phyloP scores from a whole-genome alignment of 331 rosid genomes.

The Acacia pycnantha region DNA sequence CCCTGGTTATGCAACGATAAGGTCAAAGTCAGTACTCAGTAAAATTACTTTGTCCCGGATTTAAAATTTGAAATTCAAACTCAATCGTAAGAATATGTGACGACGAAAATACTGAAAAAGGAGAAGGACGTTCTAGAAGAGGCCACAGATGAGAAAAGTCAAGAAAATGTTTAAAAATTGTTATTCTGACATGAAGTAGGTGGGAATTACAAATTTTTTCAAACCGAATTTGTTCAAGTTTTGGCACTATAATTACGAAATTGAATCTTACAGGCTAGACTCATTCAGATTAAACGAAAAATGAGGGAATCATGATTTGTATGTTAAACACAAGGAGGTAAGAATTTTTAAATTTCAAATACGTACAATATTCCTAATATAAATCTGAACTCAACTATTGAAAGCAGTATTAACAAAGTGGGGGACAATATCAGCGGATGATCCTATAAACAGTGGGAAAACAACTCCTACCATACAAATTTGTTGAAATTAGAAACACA shows the following conservation, averaged over 20 bases:
- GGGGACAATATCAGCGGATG: background rate
- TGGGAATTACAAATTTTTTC: background rate
- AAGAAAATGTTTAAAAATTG: constrained; percentile 9
- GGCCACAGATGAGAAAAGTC: constrained; percentile 32
- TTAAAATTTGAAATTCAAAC: constrained; percentile 15
- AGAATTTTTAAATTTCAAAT: background rate
- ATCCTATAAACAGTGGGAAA: background rate
- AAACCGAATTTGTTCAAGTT: background rate
- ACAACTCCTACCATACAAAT: background rate
- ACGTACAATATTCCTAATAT: background rate
- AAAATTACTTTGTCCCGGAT: background rate
- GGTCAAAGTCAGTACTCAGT: constrained; percentile 55
- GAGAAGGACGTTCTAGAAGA: constrained; percentile 28
- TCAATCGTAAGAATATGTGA: background rate
- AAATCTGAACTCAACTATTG: background rate
- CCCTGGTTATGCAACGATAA: constrained; percentile 53
- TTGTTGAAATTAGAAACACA: background rate
- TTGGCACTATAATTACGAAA: constrained; percentile 3
- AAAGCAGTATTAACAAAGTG: background rate
- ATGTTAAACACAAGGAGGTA: background rate
- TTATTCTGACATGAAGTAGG: constrained; percentile 17
- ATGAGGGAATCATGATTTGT: background rate
- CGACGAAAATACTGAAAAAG: background rate
- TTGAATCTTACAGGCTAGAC: background rate
- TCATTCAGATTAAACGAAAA: background rate